phyloP scores from a whole-genome alignment of 148 eudicot species.

The Rhododendron mucronatum region DNA sequence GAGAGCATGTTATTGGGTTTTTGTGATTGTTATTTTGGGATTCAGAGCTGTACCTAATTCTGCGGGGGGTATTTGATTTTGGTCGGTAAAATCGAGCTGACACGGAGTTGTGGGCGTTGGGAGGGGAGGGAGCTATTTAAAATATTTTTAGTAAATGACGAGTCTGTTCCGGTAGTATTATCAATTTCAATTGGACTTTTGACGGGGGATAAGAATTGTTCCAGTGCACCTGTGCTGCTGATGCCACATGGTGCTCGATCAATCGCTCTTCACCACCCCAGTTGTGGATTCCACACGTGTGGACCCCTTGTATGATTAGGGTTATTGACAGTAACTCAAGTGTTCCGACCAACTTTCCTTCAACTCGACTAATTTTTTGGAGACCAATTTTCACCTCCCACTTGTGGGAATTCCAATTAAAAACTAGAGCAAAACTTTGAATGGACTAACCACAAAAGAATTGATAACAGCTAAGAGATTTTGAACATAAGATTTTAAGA shows the following conservation, averaged over 20 bases:
- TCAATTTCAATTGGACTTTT: not conserved
- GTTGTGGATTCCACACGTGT: not conserved
- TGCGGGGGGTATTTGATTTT: not conserved
- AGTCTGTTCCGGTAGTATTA: not conserved
- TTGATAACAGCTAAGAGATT: too few relatives aligned
- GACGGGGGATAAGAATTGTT: not conserved
- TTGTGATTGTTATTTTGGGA: not conserved
- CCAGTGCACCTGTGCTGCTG: not conserved
- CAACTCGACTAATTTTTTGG: too few relatives aligned
- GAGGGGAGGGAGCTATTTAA: not conserved
- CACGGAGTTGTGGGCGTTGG: not conserved
- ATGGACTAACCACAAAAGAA: too few relatives aligned
- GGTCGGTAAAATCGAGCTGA: not conserved
- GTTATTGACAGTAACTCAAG: too few relatives aligned
- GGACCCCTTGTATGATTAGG: not conserved
- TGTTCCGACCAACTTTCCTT: too few relatives aligned
- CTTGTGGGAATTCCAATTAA: too few relatives aligned
- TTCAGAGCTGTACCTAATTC: not conserved
- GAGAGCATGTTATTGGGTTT: not conserved
- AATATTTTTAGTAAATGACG: not conserved
- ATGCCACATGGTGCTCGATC: not conserved
- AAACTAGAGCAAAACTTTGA: too few relatives aligned
- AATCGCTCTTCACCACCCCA: not conserved
- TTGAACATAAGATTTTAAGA: rapidly evolving
- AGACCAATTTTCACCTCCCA: too few relatives aligned